phyloP scores from a whole-genome alignment of 768 basidiomycete species.

The Rhizopogon vinicolor region DNA sequence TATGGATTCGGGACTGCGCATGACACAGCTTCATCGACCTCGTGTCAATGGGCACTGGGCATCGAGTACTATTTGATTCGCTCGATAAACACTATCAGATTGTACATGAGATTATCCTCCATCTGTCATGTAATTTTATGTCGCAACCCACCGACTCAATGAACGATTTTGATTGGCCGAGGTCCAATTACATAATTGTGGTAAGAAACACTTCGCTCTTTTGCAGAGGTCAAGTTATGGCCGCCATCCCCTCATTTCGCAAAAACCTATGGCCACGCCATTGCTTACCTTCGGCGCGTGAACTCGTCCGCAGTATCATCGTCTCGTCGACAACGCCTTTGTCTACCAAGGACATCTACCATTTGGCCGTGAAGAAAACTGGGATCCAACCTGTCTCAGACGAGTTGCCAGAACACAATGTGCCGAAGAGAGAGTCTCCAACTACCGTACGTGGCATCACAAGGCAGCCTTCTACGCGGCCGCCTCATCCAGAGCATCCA shows the following conservation, averaged over 20 bases:
- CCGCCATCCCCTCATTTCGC: not conserved
- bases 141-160: no score
- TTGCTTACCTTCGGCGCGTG: not conserved
- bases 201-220: no score
- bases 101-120: no score
- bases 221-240: not conserved
- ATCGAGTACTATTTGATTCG: no score
- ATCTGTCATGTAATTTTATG: no score
- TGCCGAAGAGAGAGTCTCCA: not conserved
- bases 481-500: slow-evolving; percentile 41
- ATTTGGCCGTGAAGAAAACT: slow-evolving; percentile 11
- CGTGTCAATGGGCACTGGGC: not conserved
- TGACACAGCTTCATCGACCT: not conserved
- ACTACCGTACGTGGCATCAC: not conserved
- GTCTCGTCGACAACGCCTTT: slow-evolving; percentile 17
- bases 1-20: not conserved
- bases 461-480: slow-evolving; percentile 12
- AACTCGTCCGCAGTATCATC: slow-evolving; percentile 16
- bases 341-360: slow-evolving; percentile 23
- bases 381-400: not conserved
- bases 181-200: no score
- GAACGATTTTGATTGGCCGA: no score
- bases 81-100: no score
- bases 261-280: not conserved
- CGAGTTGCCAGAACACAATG: not conserved